Evolutionary conservation across 2,329 filamentous ascomycete genomes (phyloP).

Genomic region (Exutisphaerella laricina): DNA sequence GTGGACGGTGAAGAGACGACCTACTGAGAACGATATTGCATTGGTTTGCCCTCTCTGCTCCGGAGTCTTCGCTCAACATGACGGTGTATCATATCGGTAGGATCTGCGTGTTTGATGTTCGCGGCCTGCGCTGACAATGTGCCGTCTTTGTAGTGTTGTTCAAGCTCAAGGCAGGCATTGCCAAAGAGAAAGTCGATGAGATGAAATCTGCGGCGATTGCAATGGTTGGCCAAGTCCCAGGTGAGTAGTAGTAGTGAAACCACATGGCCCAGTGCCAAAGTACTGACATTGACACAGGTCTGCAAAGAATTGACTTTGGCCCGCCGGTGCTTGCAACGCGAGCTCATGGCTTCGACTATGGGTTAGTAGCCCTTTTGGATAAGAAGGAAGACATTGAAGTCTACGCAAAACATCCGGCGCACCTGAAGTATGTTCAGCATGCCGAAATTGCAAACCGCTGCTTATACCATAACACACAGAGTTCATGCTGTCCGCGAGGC

Average conservation of each 20-base stretch:
- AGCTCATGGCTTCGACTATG: constrained; percentile 43
- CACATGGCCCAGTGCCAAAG: neutral
- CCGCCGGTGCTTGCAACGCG: constrained; percentile 38
- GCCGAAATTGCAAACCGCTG: neutral
- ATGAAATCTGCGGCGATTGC: constrained; percentile 16
- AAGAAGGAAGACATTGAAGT: constrained; percentile 38
- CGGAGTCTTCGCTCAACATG: too few species aligned
- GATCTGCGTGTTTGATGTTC: too few species aligned
- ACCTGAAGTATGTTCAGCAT: constrained; percentile 35
- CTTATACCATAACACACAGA: constrained; percentile 4
- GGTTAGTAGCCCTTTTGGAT: constrained; percentile 43
- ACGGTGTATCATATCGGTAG: constrained; percentile 22
- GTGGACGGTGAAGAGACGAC: too few species aligned
- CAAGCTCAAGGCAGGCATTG: constrained; percentile 21
- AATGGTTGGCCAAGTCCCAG: constrained; percentile 22
- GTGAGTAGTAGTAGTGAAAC: constrained; percentile 1
- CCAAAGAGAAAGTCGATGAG: constrained; percentile 16
- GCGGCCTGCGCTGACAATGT: too few species aligned
- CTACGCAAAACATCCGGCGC: constrained; percentile 44
- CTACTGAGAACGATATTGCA: too few species aligned
- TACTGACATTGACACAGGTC: constrained; percentile 10
- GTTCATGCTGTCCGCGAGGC: constrained; percentile 19
- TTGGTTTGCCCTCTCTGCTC: too few species aligned
- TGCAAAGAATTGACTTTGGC: constrained; percentile 20
- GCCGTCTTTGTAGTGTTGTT: constrained; percentile 20